These are phyloP conservation scores for Cercospora nicotianae DNA, from an alignment of 2,329 filamentous ascomycete species.

Conservation along the genomic window DNA sequence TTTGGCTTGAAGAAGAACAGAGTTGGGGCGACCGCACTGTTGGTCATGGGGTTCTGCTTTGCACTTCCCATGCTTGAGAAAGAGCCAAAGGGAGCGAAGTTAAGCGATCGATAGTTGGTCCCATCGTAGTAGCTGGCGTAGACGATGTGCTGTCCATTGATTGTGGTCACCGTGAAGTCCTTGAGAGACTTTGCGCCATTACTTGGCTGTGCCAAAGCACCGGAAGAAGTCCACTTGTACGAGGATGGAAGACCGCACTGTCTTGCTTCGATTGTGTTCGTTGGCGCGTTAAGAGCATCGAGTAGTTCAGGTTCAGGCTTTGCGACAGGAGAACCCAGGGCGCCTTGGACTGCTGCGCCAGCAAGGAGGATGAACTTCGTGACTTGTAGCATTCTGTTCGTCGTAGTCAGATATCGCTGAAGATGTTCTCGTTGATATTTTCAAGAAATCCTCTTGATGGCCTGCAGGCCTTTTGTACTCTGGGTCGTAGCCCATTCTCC, in stretches of 20 bases:
- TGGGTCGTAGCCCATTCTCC: background rate
- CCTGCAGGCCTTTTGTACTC: background rate
- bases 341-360: background rate
- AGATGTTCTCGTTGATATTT: background rate
- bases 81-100: conserved; percentile 54
- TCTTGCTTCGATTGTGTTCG: background rate
- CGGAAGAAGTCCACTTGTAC: conserved; percentile 53
- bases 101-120: conserved; percentile 58
- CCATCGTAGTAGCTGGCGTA: conserved; percentile 56
- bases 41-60: conserved; percentile 54
- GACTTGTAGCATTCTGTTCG: background rate
- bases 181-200: conserved; percentile 60
- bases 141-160: conserved; percentile 61
- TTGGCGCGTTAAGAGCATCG: background rate
- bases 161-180: conserved; percentile 59
- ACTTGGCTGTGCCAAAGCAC: conserved; percentile 53
- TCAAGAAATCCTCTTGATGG: background rate
- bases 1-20: conserved; percentile 65
- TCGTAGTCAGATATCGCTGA: background rate
- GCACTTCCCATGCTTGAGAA: conserved; percentile 55
- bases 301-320: background rate
- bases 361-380: background rate
- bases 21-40: conserved; percentile 57
- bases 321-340: background rate
- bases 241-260: conserved; percentile 50